phyloP scores from a whole-genome alignment of 495 filamentous ascomycete genomes.

The Penicillium tannophilum region DNA sequence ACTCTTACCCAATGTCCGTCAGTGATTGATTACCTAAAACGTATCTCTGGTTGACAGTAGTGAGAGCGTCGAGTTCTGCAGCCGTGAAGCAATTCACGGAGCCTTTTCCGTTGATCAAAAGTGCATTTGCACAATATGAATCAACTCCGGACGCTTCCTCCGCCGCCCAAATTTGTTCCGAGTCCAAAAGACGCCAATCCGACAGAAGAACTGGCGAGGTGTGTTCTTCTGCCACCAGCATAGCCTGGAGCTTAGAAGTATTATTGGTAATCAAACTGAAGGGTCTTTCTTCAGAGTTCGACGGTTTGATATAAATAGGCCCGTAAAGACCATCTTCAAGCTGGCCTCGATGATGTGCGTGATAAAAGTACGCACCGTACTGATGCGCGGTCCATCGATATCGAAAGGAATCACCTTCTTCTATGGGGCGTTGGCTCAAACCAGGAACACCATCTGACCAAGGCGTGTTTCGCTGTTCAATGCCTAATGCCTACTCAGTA shows the following conservation, averaged over 20 bases:
- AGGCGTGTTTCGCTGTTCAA: slow-evolving; percentile 43
- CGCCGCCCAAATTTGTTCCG: slow-evolving; percentile 43
- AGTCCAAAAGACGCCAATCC: slow-evolving; percentile 57
- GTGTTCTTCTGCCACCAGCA: slow-evolving; percentile 46
- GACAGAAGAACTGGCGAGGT: slow-evolving; percentile 52
- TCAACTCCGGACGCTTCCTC: slow-evolving; percentile 45
- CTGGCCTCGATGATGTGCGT: slow-evolving; percentile 53
- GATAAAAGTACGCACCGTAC: slow-evolving; percentile 46
- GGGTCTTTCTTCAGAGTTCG: slow-evolving; percentile 37
- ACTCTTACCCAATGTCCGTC: slow-evolving; percentile 51
- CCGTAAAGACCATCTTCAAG: slow-evolving; percentile 60
- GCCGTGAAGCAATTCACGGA: slow-evolving; percentile 45
- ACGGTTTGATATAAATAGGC: slow-evolving; percentile 48
- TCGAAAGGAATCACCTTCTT: slow-evolving; percentile 44
- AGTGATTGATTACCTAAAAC: slow-evolving; percentile 36
- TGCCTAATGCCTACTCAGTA: slow-evolving; percentile 23
- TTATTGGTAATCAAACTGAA: slow-evolving; percentile 50
- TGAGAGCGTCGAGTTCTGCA: slow-evolving; percentile 37
- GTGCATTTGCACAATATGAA: slow-evolving; percentile 46
- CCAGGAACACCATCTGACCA: slow-evolving; percentile 60
- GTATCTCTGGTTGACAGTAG: slow-evolving; percentile 26
- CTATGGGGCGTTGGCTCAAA: slow-evolving; percentile 47
- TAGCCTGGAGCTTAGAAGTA: slow-evolving; percentile 38
- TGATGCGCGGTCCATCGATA: slow-evolving; percentile 47
- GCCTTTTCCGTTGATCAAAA: slow-evolving; percentile 61